Percentiles rank a stretch among this genome's conserved stretches.
phyloP scores from a whole-genome alignment of 495 filamentous ascomycete genomes.

The Daldinia bambusicola region DNA sequence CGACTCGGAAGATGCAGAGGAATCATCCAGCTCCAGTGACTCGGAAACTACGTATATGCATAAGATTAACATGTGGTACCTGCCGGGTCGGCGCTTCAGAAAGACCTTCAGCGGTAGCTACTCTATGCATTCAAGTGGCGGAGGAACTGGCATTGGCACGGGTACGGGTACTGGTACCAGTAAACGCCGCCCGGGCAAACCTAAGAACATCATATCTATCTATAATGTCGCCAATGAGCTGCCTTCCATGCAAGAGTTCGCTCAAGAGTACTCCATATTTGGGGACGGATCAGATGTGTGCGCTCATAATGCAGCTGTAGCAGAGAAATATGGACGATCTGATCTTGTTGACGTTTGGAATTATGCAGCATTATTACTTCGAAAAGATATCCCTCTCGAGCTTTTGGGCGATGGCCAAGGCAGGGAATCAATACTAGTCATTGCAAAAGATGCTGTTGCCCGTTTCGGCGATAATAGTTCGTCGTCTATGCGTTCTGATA shows the following conservation, averaged over 20 bases:
- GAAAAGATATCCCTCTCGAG: conserved; percentile 76
- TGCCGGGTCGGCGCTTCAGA: conserved; percentile 56
- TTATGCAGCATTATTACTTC: conserved; percentile 78
- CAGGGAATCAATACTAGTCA: conserved; percentile 67
- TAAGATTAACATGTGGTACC: conserved; percentile 59
- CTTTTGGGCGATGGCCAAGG: conserved; percentile 60
- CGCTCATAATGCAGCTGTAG: conserved; percentile 80
- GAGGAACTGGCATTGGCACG: conserved; percentile 63
- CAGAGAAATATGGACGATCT: conserved; percentile 73
- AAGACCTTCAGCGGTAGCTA: conserved; percentile 60
- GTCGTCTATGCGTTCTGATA: conserved; percentile 9
- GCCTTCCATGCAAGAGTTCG: conserved; percentile 80
- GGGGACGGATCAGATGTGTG: conserved; percentile 83
- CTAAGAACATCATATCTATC: conserved; percentile 72
- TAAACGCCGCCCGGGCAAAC: conserved; percentile 53
- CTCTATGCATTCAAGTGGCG: conserved; percentile 61
- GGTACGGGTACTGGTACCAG: conserved; percentile 61
- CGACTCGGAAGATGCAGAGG: conserved; percentile 71
- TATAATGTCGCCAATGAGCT: conserved; percentile 72
- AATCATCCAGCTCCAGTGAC: conserved; percentile 72
- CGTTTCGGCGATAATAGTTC: conserved; percentile 48
- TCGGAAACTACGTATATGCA: conserved; percentile 74
- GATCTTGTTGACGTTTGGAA: conserved; percentile 88
- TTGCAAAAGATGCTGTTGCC: conserved; percentile 66
- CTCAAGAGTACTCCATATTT: conserved; percentile 82